Base-by-base conservation (phyloP, 2,329 filamentous ascomycete genomes). In the Aspergillus amoenus region DNA sequence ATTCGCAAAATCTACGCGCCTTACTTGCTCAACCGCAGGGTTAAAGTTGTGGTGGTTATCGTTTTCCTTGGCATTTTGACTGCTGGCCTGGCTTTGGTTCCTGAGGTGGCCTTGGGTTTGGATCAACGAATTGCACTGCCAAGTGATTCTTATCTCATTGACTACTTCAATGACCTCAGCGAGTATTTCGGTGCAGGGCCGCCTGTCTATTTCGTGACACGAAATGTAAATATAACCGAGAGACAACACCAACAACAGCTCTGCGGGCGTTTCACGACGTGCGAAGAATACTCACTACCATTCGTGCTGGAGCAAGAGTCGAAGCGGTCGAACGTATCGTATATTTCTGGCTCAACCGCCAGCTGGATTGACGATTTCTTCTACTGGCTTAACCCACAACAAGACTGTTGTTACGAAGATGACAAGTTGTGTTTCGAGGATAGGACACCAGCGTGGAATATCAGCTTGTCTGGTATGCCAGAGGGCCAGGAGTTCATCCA, bases 291-390 rank as follows among this genome's bases (percentile, higher is more conserved):
- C 58, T 97, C 93, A 0, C 79, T 99, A 4, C 86, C 91, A 40
- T 97, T 96, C 68, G 87, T 96, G 2, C 81, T 99, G 4, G 95
- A 99, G 71, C 90, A 94, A 65, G 95, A 99, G 76, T 87, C 94
- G 11, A 97, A 97, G 77, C 86, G 94, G 39, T 84, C 92, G 0
- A 85, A 95, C 6, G 81, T 93, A 1, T 97, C 92, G 1, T 97
- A 92, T 73, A 91, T 99, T 64, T 84, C 91, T 6, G 88, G 93
- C 9, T 89, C 92, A 0, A 88, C 93, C 0, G 94, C 95, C 3
- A 97, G 90, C 73, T 99, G 94, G 94, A 84, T 99, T 17, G 94
- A 99, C 64, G 94, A 99, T 70, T 97, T 91, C 76, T 91, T 97
- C 76, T 83, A 91, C 58, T 99, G 94, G 93, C 79, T 97, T n/a